Conservation (phyloP, 257 asterid genomes). For the Thymus mandschuricus region DNA sequence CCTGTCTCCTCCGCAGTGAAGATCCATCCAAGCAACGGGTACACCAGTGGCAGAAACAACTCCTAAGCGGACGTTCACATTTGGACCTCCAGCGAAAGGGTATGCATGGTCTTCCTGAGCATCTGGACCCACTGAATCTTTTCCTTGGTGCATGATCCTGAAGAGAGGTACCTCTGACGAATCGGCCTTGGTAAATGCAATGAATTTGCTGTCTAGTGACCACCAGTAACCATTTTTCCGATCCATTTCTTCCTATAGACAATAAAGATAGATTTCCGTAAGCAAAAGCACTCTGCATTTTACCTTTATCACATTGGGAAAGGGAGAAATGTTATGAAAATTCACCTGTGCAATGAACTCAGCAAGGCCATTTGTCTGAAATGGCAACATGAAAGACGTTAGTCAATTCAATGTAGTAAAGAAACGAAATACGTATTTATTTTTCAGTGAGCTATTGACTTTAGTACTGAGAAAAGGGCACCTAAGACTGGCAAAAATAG, state of each 20-base stretch:
- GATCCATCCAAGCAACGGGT: conserved; percentile 82
- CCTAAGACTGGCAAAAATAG: conserved; percentile 8
- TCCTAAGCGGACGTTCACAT: conserved; percentile 81
- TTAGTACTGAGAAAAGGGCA: not conserved
- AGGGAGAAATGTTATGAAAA: conserved; percentile 13
- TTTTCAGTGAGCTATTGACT: conserved; percentile 13
- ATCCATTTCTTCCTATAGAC: conserved; percentile 93
- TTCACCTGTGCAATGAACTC: conserved; percentile 97
- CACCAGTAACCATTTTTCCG: conserved; percentile 96
- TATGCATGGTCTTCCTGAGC: conserved; percentile 96
- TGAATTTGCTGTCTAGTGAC: conserved; percentile 86
- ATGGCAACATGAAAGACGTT: conserved; percentile 34
- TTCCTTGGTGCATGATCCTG: conserved; percentile 98
- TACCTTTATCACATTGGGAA: conserved; percentile 16
- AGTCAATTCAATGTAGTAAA: conserved; percentile 29
- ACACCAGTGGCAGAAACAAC: conserved; percentile 74
- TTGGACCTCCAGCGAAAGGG: conserved; percentile 87
- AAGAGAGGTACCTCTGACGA: conserved; percentile 72
- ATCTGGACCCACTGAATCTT: conserved; percentile 63
- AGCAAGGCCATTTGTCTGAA: conserved; percentile 90
- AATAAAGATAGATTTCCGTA: conserved; percentile 30
- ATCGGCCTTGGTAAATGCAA: conserved; percentile 85
- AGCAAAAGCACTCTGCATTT: conserved; percentile 9
- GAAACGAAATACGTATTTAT: conserved; percentile 6
- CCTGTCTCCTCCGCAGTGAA: conserved; percentile 66